phyloP scores from a whole-genome alignment of 805 yeast genomes.

The Saturnispora hagleri region DNA sequence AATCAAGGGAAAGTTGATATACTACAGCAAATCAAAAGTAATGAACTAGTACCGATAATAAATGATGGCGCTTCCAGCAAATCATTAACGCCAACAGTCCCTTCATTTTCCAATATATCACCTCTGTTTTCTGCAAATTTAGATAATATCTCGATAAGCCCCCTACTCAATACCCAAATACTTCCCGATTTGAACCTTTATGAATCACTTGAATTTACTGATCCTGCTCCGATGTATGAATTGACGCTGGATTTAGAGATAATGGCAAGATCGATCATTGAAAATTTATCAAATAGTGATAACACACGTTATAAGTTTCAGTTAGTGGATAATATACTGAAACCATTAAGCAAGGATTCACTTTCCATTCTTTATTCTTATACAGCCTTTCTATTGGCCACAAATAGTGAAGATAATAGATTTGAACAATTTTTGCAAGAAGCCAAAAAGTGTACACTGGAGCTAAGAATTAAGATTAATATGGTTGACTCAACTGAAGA shows the following conservation, averaged over 20 bases:
- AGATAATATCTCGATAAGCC: not conserved
- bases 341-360: slow-evolving; percentile 10
- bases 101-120: not conserved
- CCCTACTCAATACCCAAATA: not conserved
- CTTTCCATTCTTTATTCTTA: slow-evolving; percentile 11
- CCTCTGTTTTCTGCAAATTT: not conserved
- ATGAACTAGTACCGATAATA: not conserved
- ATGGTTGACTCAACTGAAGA: slow-evolving; percentile 3
- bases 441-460: slow-evolving; percentile 1
- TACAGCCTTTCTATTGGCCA: slow-evolving; percentile 13
- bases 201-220: not conserved
- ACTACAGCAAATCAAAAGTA: not conserved
- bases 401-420: slow-evolving; percentile 4
- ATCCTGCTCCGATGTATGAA: not conserved
- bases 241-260: slow-evolving; percentile 4
- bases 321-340: slow-evolving; percentile 8
- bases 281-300: slow-evolving; percentile 2
- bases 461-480: not conserved
- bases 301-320: slow-evolving; percentile 10
- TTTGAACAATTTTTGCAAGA: slow-evolving; percentile 7
- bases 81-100: not conserved
- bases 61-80: not conserved
- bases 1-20: not conserved
- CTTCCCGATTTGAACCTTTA: not conserved
- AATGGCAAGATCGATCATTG: slow-evolving; percentile 9